These are phyloP conservation scores for Penicillium sp. DNA, from an alignment of 2,329 filamentous ascomycete species.

Conservation along the genomic window DNA sequence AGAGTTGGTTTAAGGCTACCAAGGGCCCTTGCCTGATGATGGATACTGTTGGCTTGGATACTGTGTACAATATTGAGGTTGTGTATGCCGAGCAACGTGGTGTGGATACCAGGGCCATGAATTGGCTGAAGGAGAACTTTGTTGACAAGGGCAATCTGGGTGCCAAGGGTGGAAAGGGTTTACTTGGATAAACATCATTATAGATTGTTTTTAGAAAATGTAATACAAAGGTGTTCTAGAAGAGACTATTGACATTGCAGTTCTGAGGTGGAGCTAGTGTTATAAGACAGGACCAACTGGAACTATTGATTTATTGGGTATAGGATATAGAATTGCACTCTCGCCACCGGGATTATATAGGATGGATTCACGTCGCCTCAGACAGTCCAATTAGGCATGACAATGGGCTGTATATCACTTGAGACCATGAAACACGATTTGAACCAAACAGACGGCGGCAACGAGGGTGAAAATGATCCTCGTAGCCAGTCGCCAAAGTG, in stretches of 20 bases:
- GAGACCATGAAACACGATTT: background rate
- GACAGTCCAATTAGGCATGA: background rate
- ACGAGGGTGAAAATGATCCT: background rate
- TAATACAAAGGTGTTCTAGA: background rate
- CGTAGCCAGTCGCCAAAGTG: background rate
- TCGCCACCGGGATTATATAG: background rate
- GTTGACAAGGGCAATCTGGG: constrained; percentile 22
- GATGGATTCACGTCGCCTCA: background rate
- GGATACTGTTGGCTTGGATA: constrained; percentile 24
- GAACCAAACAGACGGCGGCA: background rate
- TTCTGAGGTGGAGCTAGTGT: background rate
- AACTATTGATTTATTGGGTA: background rate
- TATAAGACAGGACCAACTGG: background rate
- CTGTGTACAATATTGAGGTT: constrained; percentile 21
- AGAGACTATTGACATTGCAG: background rate
- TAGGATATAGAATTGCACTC: background rate
- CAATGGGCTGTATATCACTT: background rate
- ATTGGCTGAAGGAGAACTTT: constrained; percentile 20
- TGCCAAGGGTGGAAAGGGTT: constrained; percentile 13
- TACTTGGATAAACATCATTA: constrained; percentile 9
- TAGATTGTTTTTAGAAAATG: background rate
- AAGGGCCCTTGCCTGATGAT: constrained; percentile 24
- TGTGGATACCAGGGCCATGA: constrained; percentile 6
- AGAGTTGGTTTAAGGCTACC: constrained; percentile 17
- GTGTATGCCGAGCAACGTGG: constrained; percentile 13